These are phyloP conservation scores for Flaveria trinervia DNA, from an alignment of 129 eudicot species.

Conservation along the genomic window DNA sequence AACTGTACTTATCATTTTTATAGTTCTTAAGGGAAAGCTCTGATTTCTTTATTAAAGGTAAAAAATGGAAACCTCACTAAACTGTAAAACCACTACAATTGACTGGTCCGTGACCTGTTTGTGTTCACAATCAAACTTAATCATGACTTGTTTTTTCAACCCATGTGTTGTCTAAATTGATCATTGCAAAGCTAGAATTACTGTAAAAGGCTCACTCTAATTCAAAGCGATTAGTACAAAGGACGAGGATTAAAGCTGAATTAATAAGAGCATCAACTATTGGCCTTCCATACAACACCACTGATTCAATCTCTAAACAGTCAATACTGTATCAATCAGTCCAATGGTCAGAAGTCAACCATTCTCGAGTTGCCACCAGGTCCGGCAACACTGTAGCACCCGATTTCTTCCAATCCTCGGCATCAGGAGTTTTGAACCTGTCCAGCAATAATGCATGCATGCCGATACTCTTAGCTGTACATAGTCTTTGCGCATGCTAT, in stretches of 20 bases:
- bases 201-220: slow-evolving; percentile 4
- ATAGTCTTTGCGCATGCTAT: slow-evolving; percentile 93
- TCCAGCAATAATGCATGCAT: slow-evolving; percentile 92
- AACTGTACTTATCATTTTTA: too few species aligned
- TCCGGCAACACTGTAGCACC: slow-evolving; percentile 83
- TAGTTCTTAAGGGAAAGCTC: too few species aligned
- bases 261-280: slow-evolving; percentile 22
- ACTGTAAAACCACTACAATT: neutral
- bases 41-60: too few species aligned
- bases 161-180: neutral
- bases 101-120: neutral
- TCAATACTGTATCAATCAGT: slow-evolving; percentile 19
- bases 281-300: slow-evolving; percentile 23
- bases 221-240: slow-evolving; percentile 20
- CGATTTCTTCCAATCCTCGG: slow-evolving; percentile 64
- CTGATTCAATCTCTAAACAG: neutral
- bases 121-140: neutral
- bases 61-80: too few species aligned
- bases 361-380: slow-evolving; percentile 65
- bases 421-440: slow-evolving; percentile 81
- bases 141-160: neutral
- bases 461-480: slow-evolving; percentile 79
- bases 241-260: neutral
- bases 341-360: slow-evolving; percentile 56
- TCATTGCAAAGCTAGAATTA: neutral